Conservation (phyloP, 1,284 basidiomycete genomes). For the Exobasidium cylindrosporum region DNA sequence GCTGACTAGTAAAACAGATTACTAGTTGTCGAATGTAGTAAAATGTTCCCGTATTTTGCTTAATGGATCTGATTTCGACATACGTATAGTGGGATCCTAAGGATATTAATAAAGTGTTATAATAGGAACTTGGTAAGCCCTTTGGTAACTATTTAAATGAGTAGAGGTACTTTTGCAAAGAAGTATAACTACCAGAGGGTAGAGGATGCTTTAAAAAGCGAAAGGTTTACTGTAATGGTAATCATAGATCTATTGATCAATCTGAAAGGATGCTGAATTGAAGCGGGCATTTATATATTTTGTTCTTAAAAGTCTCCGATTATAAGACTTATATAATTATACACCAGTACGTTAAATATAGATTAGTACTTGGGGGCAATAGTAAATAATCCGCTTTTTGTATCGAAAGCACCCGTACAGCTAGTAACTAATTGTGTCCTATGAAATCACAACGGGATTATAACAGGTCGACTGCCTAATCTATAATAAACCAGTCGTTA, state of each 20-base stretch:
- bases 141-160: conserved; percentile 21
- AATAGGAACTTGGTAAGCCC: conserved; percentile 24
- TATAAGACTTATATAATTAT: conserved; percentile 10
- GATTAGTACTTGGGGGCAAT: too few relatives aligned
- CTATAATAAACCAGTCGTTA: too few relatives aligned
- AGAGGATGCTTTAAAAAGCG: conserved; percentile 13
- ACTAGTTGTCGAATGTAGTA: conserved; percentile 22
- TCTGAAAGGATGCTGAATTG: conserved; percentile 18
- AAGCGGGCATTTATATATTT: conserved; percentile 18
- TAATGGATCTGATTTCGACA: conserved; percentile 23
- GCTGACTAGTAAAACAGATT: conserved; percentile 11
- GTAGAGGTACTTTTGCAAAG: not conserved
- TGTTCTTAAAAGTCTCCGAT: conserved; percentile 4
- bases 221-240: conserved; percentile 24
- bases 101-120: conserved; percentile 21
- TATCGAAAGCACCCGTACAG: too few relatives aligned
- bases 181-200: not conserved
- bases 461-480: too few relatives aligned
- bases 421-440: too few relatives aligned
- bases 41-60: conserved; percentile 24
- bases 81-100: conserved; percentile 24
- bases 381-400: too few relatives aligned
- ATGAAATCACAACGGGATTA: too few relatives aligned
- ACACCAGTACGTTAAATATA: too few relatives aligned
- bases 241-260: conserved; percentile 18